These are phyloP conservation scores for Metschnikowia vanudenii DNA, from an alignment of 805 yeast species.

Conservation along the genomic window DNA sequence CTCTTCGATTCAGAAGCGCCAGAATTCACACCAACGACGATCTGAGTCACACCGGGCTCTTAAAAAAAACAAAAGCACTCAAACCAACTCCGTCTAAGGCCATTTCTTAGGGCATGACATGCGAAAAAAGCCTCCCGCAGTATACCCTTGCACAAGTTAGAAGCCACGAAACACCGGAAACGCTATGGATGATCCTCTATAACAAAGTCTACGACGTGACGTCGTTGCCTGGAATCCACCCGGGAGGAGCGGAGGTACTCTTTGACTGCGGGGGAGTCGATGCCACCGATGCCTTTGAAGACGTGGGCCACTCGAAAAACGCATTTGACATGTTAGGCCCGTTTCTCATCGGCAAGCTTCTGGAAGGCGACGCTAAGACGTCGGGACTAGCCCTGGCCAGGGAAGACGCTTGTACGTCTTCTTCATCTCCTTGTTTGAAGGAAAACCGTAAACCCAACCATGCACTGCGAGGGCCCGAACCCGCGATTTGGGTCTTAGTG, in stretches of 20 bases:
- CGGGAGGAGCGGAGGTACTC: slow-evolving; percentile 72
- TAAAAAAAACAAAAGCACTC: too few relatives aligned
- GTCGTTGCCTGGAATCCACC: slow-evolving; percentile 72
- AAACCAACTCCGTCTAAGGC: too few relatives aligned
- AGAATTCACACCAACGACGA: too few relatives aligned
- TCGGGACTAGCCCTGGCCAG: background rate
- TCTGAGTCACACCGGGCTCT: too few relatives aligned
- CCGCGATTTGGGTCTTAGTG: slow-evolving; percentile 3
- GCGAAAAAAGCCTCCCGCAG: slow-evolving; percentile 1
- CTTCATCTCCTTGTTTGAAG: too few relatives aligned
- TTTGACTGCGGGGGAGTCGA: slow-evolving; percentile 77
- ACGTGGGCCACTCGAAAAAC: slow-evolving; percentile 21
- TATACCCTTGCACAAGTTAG: slow-evolving; percentile 50
- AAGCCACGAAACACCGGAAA: slow-evolving; percentile 69
- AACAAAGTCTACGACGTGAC: slow-evolving; percentile 79
- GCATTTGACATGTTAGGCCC: slow-evolving; percentile 21
- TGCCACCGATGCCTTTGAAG: slow-evolving; percentile 66
- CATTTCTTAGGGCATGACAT: too few relatives aligned
- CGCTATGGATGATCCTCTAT: slow-evolving; percentile 81
- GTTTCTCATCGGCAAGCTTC: slow-evolving; percentile 14
- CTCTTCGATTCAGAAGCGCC: background rate
- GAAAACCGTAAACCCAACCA: background rate
- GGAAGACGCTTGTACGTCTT: too few relatives aligned
- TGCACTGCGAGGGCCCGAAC: background rate
- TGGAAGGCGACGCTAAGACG: slow-evolving; percentile 1